phyloP scores from a whole-genome alignment of 2,329 filamentous ascomycete species.

The Fusarium sp. region DNA sequence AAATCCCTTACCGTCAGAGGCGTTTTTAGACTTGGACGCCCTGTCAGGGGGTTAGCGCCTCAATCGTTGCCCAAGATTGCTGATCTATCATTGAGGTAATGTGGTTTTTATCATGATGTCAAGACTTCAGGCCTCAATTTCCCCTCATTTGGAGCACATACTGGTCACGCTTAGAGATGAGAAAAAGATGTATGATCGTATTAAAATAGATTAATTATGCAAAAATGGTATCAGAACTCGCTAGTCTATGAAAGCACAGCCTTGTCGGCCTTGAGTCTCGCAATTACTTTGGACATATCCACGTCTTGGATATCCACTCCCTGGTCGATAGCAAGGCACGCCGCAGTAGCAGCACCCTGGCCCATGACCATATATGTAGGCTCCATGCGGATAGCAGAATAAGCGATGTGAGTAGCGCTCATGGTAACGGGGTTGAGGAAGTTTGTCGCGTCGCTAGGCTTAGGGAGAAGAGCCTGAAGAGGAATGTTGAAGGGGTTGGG shows the following conservation, averaged over 20 bases:
- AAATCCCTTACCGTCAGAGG: not conserved
- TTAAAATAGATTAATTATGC: not conserved
- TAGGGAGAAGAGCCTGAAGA: conserved; percentile 11
- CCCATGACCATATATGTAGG: conserved; percentile 32
- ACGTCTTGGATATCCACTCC: conserved; percentile 24
- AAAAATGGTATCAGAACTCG: conserved; percentile 14
- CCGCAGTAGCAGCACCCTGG: conserved; percentile 28
- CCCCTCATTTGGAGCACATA: not conserved
- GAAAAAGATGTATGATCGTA: not conserved
- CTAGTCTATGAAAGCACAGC: conserved; percentile 16
- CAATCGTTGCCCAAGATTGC: too few relatives aligned
- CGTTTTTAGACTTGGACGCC: not conserved
- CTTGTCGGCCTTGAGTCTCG: conserved; percentile 22
- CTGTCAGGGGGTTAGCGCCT: not conserved
- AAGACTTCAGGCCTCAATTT: not conserved
- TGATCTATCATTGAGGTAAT: not conserved
- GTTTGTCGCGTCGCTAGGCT: conserved; percentile 12
- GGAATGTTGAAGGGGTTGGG: conserved; percentile 26
- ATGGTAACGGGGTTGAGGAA: conserved; percentile 31
- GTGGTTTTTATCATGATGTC: not conserved
- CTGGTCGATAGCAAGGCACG: conserved; percentile 29
- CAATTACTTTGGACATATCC: conserved; percentile 12
- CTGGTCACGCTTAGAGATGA: not conserved
- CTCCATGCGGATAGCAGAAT: conserved; percentile 31
- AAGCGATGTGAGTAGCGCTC: conserved; percentile 26